Evolutionary conservation across 805 yeast genomes (phyloP).

Genomic region (Suhomyces xylopsoci): DNA sequence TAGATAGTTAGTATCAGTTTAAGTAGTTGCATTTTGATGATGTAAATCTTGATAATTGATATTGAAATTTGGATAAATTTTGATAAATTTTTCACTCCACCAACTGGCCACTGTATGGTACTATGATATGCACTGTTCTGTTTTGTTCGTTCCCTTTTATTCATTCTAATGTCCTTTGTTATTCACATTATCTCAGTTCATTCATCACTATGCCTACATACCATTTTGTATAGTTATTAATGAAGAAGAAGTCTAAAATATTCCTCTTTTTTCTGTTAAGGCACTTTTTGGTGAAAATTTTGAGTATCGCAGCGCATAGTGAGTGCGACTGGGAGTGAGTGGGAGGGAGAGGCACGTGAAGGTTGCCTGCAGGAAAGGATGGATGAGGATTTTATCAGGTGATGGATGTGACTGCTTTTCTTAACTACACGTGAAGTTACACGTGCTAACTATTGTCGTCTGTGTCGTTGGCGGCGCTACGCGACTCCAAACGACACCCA

Average conservation of each 20-base stretch:
- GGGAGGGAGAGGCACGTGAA: not conserved
- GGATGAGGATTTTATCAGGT: not conserved
- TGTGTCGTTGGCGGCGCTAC: not conserved
- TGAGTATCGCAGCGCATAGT: constrained; percentile 3
- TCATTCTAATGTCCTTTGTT: too few species aligned
- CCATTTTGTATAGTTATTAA: constrained; percentile 32
- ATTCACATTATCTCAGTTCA: not conserved
- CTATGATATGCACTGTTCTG: too few species aligned
- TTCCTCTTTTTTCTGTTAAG: constrained; percentile 1
- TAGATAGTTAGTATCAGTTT: constrained; percentile 31
- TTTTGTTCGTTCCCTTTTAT: too few species aligned
- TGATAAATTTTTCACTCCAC: not conserved
- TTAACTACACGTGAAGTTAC: not conserved
- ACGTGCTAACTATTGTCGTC: not conserved
- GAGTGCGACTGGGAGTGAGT: not conserved
- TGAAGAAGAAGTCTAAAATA: constrained; percentile 7
- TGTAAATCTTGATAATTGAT: not conserved
- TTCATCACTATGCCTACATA: constrained; percentile 19
- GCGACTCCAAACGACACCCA: not conserved
- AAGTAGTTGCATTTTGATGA: too few species aligned
- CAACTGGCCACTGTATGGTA: too few species aligned
- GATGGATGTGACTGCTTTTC: constrained; percentile 6
- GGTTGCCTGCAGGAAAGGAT: not conserved
- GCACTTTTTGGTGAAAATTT: constrained; percentile 5
- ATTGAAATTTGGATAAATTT: too few species aligned